These are phyloP conservation scores for Huiozyma sinensis DNA, from an alignment of 805 yeast species.

Conservation along the genomic window DNA sequence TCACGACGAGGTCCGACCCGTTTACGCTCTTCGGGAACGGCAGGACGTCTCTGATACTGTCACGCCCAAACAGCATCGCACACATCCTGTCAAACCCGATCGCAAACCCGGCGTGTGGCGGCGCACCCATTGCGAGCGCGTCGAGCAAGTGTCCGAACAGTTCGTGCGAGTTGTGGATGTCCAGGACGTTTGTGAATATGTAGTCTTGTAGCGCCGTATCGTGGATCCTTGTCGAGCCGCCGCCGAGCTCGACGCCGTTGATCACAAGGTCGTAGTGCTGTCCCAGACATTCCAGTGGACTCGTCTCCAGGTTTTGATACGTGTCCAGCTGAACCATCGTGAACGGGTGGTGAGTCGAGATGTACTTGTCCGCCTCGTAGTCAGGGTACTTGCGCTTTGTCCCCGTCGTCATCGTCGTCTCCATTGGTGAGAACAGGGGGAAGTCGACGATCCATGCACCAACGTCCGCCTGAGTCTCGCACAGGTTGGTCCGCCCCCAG, in stretches of 20 bases:
- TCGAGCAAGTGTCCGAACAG: slow-evolving; percentile 78
- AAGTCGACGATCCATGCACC: slow-evolving; percentile 86
- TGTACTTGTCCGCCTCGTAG: slow-evolving; percentile 39
- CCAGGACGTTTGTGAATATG: slow-evolving; percentile 54
- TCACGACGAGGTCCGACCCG: slow-evolving; percentile 82
- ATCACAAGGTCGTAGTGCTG: slow-evolving; percentile 91
- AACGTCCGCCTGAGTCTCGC: slow-evolving; percentile 27
- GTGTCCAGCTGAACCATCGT: slow-evolving; percentile 80
- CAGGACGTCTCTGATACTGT: slow-evolving; percentile 81
- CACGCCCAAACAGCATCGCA: slow-evolving; percentile 74
- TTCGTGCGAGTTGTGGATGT: slow-evolving; percentile 44
- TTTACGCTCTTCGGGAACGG: slow-evolving; percentile 91
- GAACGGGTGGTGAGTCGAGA: slow-evolving; percentile 93
- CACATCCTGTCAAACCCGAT: slow-evolving; percentile 89
- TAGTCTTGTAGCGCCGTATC: slow-evolving; percentile 68
- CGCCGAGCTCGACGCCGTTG: slow-evolving; percentile 94
- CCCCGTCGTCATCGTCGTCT: slow-evolving; percentile 17
- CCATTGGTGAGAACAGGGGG: slow-evolving; percentile 80
- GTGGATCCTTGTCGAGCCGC: slow-evolving; percentile 93
- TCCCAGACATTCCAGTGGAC: slow-evolving; percentile 63
- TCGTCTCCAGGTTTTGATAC: slow-evolving; percentile 38
- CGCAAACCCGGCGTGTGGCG: slow-evolving; percentile 98
- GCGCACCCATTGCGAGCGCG: slow-evolving; percentile 85
- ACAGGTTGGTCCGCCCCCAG: slow-evolving; percentile 32
- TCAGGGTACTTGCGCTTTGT: slow-evolving; percentile 40